Base-by-base conservation (phyloP, 2,329 filamentous ascomycete species). In the Colletotrichum musae region DNA sequence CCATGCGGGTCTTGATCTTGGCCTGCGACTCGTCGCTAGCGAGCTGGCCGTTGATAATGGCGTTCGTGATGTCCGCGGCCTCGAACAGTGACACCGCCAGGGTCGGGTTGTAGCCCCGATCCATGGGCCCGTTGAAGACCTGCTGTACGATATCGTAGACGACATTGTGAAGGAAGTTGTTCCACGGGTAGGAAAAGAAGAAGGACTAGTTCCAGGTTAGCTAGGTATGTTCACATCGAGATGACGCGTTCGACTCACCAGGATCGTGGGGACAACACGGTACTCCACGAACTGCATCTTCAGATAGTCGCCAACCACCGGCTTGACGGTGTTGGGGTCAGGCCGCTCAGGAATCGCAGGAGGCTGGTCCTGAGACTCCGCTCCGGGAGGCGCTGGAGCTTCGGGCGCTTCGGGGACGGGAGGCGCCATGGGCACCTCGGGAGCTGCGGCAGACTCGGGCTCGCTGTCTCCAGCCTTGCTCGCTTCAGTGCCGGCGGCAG, bases 131-230 rank as follows among this genome's bases (percentile, higher is more conserved):
- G 78, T 99, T 99, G 81, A 99, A 98, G 1, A 99, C 96, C 83
- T 99, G 96, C 80, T 99, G 96, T 51, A 99, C 94, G 76, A 99
- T 95, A 79, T 99, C 96, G 78, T 99, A 99, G 56, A 99, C 96
- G 51, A 99, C 96, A 77, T 99, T 99, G 82, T 99, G 96, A 52
- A 99, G 87, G 78, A 99, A 99, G 80, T 99, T 99, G 81, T 99
- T 99, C 96, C 96, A 99, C 1, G 96, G 95, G 77, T 98, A 99
- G 69, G 92, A 91, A 85, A 99, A 99, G 83, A 99, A 99, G 84
- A 98, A 98, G 66, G 94, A 93, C 94, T 97, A 72, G 6, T 6
- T 32, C 15, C 18, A 12, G 9, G 32, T 65, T 32, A 65, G 53
- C 48, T 48, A 18, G 18, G 18, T 18, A 4, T 9, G 28, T n/a